Evolutionary conservation across 2,329 filamentous ascomycete genomes (phyloP), one percentile per base, ranked within the genome.

Genomic region (Pseudocercospora cruenta): DNA sequence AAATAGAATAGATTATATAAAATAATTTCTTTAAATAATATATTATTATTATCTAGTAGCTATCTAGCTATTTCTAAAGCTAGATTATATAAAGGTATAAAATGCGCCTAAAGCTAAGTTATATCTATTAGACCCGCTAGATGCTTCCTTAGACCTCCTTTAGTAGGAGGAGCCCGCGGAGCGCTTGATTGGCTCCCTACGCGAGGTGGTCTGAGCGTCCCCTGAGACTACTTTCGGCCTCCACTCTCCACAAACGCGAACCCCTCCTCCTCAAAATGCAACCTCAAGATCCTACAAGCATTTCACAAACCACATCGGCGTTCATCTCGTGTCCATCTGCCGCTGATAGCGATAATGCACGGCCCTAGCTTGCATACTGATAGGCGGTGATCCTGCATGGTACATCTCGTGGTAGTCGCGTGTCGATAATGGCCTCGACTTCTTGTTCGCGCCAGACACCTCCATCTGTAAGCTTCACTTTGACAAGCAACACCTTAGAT

Each of bases 331-430:
- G n/a, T 12, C 33, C 33, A 45, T 59, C 33, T 59, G 33, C 57
- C 57, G 57, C 21, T 43, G 57, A 59, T 47, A 59, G 57, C 21
- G 57, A 59, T 59, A 59, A 59, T 28, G 57, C 19, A 26, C 19
- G 22, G 22, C 26, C 57, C 57, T 26, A 47, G 57, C 39, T 22
- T 47, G 36, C 14, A 14, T 19, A 24, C 39, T 45, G 57, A 59
- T 59, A 59, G 57, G 57, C 57, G 21, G 21, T 47, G 31, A 59
- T 59, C 19, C 26, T 59, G 57, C 57, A 59, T 47, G 57, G 26
- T 43, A 43, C 21, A 43, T 47, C 57, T 59, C 57, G 36, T 59
- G 57, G 57, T 24, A 59, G 31, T 43, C 57, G 57, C 57, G 57
- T 59, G 57, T 12, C 51, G 16, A 55, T 31, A 33, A 59, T 58